phyloP scores from a whole-genome alignment of 2,329 filamentous ascomycete genomes.

The Hymenoscyphus infarciens region DNA sequence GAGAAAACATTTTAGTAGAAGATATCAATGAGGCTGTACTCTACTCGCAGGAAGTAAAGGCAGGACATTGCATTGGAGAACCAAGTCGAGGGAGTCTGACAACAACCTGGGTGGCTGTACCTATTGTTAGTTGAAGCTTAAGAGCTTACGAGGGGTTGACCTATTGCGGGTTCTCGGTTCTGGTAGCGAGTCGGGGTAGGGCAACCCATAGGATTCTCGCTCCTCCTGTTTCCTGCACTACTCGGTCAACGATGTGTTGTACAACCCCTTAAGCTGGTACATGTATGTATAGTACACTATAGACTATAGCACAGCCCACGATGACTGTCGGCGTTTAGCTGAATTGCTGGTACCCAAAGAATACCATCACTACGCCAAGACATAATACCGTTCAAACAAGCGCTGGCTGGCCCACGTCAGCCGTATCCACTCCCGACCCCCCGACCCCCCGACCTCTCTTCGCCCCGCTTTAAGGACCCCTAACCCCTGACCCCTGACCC shows the following conservation, averaged over 20 bases:
- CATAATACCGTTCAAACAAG: neutral
- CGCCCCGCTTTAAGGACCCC: neutral
- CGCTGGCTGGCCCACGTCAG: constrained; percentile 11
- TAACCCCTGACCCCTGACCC: neutral
- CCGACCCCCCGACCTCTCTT: neutral
- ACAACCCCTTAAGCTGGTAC: too few species aligned
- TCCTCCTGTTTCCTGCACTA: neutral
- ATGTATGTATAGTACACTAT: too few species aligned
- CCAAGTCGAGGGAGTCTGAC: neutral
- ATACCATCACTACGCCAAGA: neutral
- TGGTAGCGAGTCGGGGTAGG: neutral
- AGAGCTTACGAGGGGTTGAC: neutral
- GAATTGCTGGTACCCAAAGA: neutral
- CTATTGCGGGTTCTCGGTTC: neutral
- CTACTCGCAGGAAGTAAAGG: too few species aligned
- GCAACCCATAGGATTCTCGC: neutral
- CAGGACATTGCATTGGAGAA: too few species aligned
- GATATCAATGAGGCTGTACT: too few species aligned
- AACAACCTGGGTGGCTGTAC: neutral
- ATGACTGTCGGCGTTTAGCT: neutral
- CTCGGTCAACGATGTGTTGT: too few species aligned
- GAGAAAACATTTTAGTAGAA: too few species aligned
- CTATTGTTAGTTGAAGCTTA: neutral
- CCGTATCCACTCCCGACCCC: constrained; percentile 11
- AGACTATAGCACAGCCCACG: neutral